Conservation (phyloP, 2,329 filamentous ascomycete species). For the Colletotrichum musae region DNA sequence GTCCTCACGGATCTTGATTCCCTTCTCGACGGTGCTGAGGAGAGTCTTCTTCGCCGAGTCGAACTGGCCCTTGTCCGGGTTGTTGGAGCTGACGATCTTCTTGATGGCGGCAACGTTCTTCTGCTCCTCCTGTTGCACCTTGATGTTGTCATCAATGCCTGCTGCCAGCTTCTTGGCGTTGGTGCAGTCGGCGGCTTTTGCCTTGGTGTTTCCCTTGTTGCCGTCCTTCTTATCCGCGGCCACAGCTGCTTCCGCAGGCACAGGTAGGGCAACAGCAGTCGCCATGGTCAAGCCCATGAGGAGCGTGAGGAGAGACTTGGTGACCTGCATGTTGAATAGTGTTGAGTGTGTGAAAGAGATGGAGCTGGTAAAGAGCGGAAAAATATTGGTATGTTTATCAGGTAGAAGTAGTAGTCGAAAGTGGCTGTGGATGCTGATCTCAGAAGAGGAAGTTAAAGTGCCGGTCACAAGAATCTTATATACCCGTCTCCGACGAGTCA, state of each 20-base stretch:
- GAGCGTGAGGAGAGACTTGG: slow-evolving; percentile 19
- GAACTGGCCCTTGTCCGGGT: slow-evolving; percentile 37
- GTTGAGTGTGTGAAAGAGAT: not conserved
- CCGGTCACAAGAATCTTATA: slow-evolving; percentile 14
- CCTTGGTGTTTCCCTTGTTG: not conserved
- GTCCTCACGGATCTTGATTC: slow-evolving; percentile 44
- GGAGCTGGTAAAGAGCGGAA: not conserved
- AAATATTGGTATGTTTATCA: not conserved
- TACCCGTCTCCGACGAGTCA: not conserved
- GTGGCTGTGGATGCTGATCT: not conserved
- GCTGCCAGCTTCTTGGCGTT: slow-evolving; percentile 43
- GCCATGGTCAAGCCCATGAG: slow-evolving; percentile 22
- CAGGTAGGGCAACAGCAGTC: slow-evolving; percentile 21
- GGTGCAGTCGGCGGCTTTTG: slow-evolving; percentile 28
- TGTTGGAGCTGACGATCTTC: slow-evolving; percentile 35
- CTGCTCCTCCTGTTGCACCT: slow-evolving; percentile 44
- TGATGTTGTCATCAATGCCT: slow-evolving; percentile 45
- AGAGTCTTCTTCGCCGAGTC: slow-evolving; percentile 40
- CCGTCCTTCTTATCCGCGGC: slow-evolving; percentile 1
- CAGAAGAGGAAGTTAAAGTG: not conserved
- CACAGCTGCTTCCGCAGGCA: not conserved
- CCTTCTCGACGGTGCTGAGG: slow-evolving; percentile 43
- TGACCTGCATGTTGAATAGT: slow-evolving; percentile 26
- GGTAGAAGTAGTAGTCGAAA: not conserved
- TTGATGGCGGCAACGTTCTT: slow-evolving; percentile 29